A percentile compares a stretch with the other conserved stretches of the same genome.
Conservation (phyloP, 2,329 filamentous ascomycete species). For the Diplodia intermedia region DNA sequence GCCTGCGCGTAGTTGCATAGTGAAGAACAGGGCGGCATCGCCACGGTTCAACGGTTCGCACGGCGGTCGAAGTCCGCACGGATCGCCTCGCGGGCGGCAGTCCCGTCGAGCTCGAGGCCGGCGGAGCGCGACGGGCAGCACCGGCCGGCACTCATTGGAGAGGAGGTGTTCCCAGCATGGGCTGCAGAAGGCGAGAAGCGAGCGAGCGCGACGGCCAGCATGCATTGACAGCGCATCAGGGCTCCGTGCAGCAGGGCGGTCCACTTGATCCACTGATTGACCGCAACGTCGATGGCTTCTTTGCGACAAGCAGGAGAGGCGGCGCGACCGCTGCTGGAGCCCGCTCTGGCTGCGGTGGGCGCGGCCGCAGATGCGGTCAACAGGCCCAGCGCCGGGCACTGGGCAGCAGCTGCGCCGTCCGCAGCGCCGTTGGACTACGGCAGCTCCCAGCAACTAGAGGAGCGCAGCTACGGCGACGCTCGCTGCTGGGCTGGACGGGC, state of each 20-base stretch:
- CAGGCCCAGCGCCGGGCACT: constrained; percentile 11
- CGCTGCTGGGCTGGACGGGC: not conserved
- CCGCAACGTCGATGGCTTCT: constrained; percentile 20
- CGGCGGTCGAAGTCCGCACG: constrained; percentile 1
- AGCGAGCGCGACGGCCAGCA: constrained; percentile 14
- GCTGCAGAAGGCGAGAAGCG: constrained; percentile 31
- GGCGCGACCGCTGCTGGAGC: not conserved
- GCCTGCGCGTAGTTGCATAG: constrained; percentile 9
- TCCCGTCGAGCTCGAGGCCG: constrained; percentile 20
- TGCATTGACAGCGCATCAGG: constrained; percentile 34
- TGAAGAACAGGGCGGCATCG: constrained; percentile 26
- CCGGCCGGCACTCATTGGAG: constrained; percentile 20
- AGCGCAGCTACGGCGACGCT: not conserved
- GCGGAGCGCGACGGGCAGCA: constrained; percentile 19
- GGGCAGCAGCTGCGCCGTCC: constrained; percentile 16
- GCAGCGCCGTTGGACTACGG: constrained; percentile 22
- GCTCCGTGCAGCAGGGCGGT: constrained; percentile 30
- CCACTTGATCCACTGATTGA: constrained; percentile 32
- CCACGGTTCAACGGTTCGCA: constrained; percentile 27
- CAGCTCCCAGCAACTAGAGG: constrained; percentile 6
- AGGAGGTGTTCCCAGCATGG: constrained; percentile 20
- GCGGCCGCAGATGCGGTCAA: constrained; percentile 32
- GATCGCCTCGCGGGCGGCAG: not conserved
- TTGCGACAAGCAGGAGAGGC: constrained; percentile 13
- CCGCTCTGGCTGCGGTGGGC: not conserved